phyloP scores from a whole-genome alignment of 768 basidiomycete genomes.

The Candolleomyces aberdarensis region DNA sequence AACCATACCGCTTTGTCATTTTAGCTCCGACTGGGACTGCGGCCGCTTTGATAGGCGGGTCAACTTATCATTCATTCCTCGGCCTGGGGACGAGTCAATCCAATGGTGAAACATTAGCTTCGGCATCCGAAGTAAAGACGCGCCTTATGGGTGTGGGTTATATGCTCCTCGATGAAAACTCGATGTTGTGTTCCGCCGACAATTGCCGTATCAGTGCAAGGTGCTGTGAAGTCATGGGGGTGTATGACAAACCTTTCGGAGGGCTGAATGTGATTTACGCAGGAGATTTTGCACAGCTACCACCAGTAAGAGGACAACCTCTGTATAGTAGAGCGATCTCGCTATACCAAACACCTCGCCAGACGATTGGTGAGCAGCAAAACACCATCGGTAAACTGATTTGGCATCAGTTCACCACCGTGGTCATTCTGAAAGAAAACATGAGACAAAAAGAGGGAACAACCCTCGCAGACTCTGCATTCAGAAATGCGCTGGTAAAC shows the following conservation, averaged over 20 bases:
- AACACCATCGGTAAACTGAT: neutral
- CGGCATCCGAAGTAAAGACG: neutral
- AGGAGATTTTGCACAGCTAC: constrained; percentile 9
- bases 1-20: constrained; percentile 7
- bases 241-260: constrained; percentile 6
- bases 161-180: constrained; percentile 15
- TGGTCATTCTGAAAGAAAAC: constrained; percentile 1
- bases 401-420: neutral
- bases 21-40: constrained; percentile 19
- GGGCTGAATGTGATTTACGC: constrained; percentile 4
- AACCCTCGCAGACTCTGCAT: neutral
- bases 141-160: constrained; percentile 8
- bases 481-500: neutral
- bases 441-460: neutral
- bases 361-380: too few relatives aligned
- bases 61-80: constrained; percentile 18
- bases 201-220: constrained; percentile 10
- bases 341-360: too few relatives aligned
- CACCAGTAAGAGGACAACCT: neutral
- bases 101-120: neutral
- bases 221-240: neutral
- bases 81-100: too few relatives aligned
- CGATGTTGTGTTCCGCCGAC: constrained; percentile 13
- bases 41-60: constrained; percentile 14
- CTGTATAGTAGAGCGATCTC: neutral